Base-by-base conservation (phyloP, 345 rosid genomes). In the Eucalyptus guilfoylei region DNA sequence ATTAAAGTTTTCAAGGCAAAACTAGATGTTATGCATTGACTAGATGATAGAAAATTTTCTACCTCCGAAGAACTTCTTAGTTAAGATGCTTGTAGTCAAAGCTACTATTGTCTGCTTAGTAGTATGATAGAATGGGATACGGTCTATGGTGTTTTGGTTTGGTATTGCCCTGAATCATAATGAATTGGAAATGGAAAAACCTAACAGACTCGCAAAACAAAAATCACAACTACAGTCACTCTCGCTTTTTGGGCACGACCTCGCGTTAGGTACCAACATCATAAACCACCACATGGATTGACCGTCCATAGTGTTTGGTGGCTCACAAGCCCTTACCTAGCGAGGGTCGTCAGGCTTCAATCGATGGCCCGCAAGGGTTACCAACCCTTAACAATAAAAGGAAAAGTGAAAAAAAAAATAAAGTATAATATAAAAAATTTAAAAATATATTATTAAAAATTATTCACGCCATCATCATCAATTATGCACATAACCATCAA, bases 401-500 rank as follows among this genome's bases (percentile, higher is more conserved):
- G 11, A 21, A 54, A 54, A 21, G 26, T 21, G 10, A 54, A 54
- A 55, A 24, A 24, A 19, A 52, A 1, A 8, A 17, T 1, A 4
- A 3, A 21, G 0, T 23, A 54, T 8, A 8, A 55, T 24, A 55
- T 55, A 52, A 52, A 49, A 52, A 19, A 52, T 52, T 3, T 19
- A 55, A 17, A 19, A 52, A 8, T 0, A 19, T 52, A 52, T 52
- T 52, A 19, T 52, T 52, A 52, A 52, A 52, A 52, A 17, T 19
- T 19, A 52, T 19, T 0, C 1, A 52, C 5, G 1, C 8, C 4
- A 52, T 52, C 24, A 52, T 52, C 1, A 52, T 52, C 11, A 19
- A 52, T 52, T 1, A 52, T 19, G 1, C 10, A 55, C 5, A 23
- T n/a, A n/a, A n/a, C n/a, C n/a, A 3, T 4, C 60, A 23, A 7